phyloP scores from a whole-genome alignment of 2,329 filamentous ascomycete species.

The Alternaria atra region DNA sequence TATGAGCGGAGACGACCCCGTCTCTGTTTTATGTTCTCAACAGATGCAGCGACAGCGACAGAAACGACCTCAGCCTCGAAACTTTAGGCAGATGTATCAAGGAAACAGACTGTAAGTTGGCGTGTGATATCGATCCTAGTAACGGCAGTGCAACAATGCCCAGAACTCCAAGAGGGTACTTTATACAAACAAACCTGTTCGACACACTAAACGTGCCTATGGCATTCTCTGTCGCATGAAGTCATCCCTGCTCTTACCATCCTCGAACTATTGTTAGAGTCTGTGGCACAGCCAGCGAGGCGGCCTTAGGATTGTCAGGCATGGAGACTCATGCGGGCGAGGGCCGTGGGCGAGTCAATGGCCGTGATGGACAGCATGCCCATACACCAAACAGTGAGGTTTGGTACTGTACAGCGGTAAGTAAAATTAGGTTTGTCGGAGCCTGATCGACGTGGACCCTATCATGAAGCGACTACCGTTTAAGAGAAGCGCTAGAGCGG shows the following conservation, averaged over 20 bases:
- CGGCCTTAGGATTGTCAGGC: constrained; percentile 22
- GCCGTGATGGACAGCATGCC: constrained; percentile 15
- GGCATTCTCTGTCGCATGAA: constrained; percentile 13
- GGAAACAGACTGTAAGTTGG: constrained; percentile 27
- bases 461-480: constrained; percentile 30
- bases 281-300: constrained; percentile 32
- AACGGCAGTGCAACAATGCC: constrained; percentile 5
- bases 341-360: constrained; percentile 23
- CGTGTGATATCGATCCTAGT: constrained; percentile 19
- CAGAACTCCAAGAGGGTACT: constrained; percentile 18
- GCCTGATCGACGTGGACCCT: constrained; percentile 37
- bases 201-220: constrained; percentile 23
- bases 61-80: constrained; percentile 24
- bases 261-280: constrained; percentile 14
- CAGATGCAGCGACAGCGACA: constrained; percentile 21
- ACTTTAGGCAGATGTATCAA: constrained; percentile 18
- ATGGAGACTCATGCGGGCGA: constrained; percentile 29
- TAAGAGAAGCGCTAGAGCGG: constrained; percentile 24
- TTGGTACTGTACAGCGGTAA: constrained; percentile 24
- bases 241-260: constrained; percentile 9
- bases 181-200: constrained; percentile 30
- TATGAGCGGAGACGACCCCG: constrained; percentile 13
- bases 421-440: constrained; percentile 19
- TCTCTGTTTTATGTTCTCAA: constrained; percentile 30
- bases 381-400: constrained; percentile 18